A percentile compares a stretch with the other conserved stretches of the same genome.
These are phyloP conservation scores for Brettanomyces sp. DNA, from an alignment of 805 yeast species.

Conservation along the genomic window DNA sequence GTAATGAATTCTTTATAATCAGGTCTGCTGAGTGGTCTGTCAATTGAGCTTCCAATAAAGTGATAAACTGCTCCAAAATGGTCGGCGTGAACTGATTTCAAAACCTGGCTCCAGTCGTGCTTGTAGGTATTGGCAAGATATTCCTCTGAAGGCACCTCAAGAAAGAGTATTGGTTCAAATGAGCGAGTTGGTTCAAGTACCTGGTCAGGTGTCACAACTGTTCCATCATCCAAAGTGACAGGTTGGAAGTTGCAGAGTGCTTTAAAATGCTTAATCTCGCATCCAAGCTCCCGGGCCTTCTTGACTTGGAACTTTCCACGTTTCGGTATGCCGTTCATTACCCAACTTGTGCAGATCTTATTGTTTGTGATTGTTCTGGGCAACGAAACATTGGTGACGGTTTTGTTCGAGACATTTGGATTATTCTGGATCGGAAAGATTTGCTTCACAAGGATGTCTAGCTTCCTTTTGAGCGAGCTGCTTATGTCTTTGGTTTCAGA, in stretches of 20 bases:
- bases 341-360: slow-evolving; percentile 47
- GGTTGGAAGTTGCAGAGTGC: slow-evolving; percentile 50
- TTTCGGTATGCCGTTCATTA: slow-evolving; percentile 54
- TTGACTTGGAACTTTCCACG: slow-evolving; percentile 69
- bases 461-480: slow-evolving; percentile 4
- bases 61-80: slow-evolving; percentile 54
- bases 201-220: slow-evolving; percentile 51
- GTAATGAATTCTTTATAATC: slow-evolving; percentile 42
- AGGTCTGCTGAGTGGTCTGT: slow-evolving; percentile 31
- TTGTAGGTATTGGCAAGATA: slow-evolving; percentile 30
- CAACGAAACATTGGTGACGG: slow-evolving; percentile 14
- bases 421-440: slow-evolving; percentile 17
- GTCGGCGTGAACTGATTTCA: slow-evolving; percentile 3
- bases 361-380: slow-evolving; percentile 19
- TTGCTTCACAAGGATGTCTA: slow-evolving; percentile 9
- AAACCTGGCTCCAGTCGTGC: slow-evolving; percentile 16
- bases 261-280: slow-evolving; percentile 53
- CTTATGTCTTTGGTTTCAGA: neutral
- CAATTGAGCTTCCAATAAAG: slow-evolving; percentile 50
- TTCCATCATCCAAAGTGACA: slow-evolving; percentile 52
- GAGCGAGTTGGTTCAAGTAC: slow-evolving; percentile 56
- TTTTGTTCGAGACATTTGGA: slow-evolving; percentile 6
- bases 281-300: slow-evolving; percentile 59
- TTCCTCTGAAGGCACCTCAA: slow-evolving; percentile 58
- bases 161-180: slow-evolving; percentile 52